Evolutionary conservation across 2,329 filamentous ascomycete genomes (phyloP), one percentile per base, ranked within the genome.

Genomic region (Pseudogymnoascus sp.): DNA sequence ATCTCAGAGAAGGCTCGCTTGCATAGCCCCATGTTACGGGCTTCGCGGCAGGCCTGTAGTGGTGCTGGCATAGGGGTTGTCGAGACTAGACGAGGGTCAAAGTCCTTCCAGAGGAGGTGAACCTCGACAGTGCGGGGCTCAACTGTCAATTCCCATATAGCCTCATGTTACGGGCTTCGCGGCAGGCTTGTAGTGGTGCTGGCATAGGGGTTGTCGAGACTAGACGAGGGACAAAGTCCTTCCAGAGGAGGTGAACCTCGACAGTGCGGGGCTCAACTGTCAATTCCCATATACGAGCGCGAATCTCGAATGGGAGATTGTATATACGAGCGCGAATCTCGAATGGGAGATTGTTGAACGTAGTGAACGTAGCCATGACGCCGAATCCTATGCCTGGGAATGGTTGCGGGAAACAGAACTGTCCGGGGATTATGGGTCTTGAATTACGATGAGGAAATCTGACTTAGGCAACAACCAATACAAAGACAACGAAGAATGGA

Each of bases 221-320:
- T 11, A 52, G 26, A 31, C 26, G 45, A n/a, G 8, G 43, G 12
- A 4, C 2, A 14, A 6, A 19, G 19, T 19, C 19, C 19, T 6
- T 6, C 21, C 41, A 26, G 21, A 14, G 6, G 12, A 19, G 1
- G 4, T 6, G 4, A n/a, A 68, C 35, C 31, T 65, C 63, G 4
- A 69, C 59, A 2, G 26, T 23, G 2, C 66, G 66, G 14, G 65
- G 59, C 26, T 58, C 5, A 4, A 69, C 49, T 8, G 65, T 62
- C 2, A 65, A 19, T 1, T 62, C n/a, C 65, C 65, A 69, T 12
- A 68, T 66, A 5, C 58, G 63, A 2, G 16, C n/a, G 4, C 65
- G 64, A 12, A 68, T 58, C 43, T 70, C 68, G 8, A 41, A 41
- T 11, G 68, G 68, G 23, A 68, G 62, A 4, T 63, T 52, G 10